phyloP scores from a whole-genome alignment of 345 rosid species.

The Citrus mangshanensis region DNA sequence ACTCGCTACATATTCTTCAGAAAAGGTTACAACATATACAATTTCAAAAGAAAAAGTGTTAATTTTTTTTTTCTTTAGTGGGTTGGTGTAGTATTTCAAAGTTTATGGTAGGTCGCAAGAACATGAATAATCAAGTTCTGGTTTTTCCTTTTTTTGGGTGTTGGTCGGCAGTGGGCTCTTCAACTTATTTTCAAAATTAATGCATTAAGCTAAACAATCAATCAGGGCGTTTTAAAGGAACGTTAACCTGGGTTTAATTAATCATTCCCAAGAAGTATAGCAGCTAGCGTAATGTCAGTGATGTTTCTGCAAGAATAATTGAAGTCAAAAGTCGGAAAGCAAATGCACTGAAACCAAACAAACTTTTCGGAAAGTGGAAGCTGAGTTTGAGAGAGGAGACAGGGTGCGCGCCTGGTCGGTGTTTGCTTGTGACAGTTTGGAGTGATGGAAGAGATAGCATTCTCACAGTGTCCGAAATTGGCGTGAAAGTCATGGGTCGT shows the following conservation, averaged over 20 bases:
- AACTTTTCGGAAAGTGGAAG: conserved; percentile 4
- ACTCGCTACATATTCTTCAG: neutral
- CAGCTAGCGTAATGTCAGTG: too few species aligned
- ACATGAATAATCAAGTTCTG: neutral
- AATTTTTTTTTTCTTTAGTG: neutral
- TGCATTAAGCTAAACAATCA: neutral
- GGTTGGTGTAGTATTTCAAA: neutral
- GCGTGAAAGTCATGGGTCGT: neutral
- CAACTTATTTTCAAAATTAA: neutral
- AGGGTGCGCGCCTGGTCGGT: conserved; percentile 4
- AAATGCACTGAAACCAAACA: neutral
- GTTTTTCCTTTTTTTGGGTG: neutral
- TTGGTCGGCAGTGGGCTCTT: neutral
- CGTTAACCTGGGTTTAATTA: neutral
- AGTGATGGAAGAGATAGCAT: neutral
- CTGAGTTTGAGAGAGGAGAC: neutral
- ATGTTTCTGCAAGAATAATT: neutral
- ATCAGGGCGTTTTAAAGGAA: neutral
- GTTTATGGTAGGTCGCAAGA: neutral
- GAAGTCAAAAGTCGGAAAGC: conserved; percentile 12
- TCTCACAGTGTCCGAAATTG: conserved; percentile 1
- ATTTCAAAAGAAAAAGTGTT: neutral
- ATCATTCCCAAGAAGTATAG: neutral
- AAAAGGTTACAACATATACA: neutral
- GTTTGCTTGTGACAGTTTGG: neutral